Evolutionary conservation across 176 grass and related monocot genomes (phyloP).

Genomic region (Avena atlantica): DNA sequence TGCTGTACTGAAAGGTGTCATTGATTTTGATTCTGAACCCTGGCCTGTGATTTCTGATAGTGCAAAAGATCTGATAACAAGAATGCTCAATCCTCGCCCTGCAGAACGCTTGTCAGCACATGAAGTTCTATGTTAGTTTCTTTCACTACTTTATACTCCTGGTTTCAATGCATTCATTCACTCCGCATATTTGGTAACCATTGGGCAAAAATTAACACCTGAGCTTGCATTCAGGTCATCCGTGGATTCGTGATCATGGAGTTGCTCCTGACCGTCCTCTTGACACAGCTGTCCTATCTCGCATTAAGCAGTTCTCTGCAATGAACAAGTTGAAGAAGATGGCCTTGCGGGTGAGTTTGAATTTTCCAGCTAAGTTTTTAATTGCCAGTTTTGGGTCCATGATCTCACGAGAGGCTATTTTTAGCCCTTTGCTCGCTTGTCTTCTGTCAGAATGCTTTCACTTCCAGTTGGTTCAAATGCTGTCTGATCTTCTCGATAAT

Average conservation of each 20-base stretch:
- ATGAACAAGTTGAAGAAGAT: slow-evolving; percentile 99
- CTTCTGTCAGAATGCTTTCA: slow-evolving; percentile 16
- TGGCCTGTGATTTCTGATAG: slow-evolving; percentile 98
- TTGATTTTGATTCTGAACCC: slow-evolving; percentile 96
- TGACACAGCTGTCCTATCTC: slow-evolving; percentile 93
- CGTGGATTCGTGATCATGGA: slow-evolving; percentile 95
- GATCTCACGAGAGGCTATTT: background rate
- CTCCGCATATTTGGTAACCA: slow-evolving; percentile 34
- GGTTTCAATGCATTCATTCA: slow-evolving; percentile 21
- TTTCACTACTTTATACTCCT: slow-evolving; percentile 28
- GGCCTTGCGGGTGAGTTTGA: slow-evolving; percentile 78
- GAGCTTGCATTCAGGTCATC: slow-evolving; percentile 71
- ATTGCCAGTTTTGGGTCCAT: slow-evolving; percentile 11
- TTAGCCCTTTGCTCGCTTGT: background rate
- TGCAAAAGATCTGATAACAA: slow-evolving; percentile 93
- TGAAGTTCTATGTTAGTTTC: slow-evolving; percentile 89
- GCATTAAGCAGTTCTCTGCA: slow-evolving; percentile 97
- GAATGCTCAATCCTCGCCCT: slow-evolving; percentile 79
- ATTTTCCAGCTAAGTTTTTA: slow-evolving; percentile 17
- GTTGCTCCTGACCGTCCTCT: slow-evolving; percentile 95
- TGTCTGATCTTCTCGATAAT: background rate
- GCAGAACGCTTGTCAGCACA: slow-evolving; percentile 77
- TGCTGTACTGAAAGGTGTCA: slow-evolving; percentile 89
- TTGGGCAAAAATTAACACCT: slow-evolving; percentile 41
- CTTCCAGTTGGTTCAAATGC: background rate